Conservation (phyloP, 768 basidiomycete genomes). For the Trametes villosa region DNA sequence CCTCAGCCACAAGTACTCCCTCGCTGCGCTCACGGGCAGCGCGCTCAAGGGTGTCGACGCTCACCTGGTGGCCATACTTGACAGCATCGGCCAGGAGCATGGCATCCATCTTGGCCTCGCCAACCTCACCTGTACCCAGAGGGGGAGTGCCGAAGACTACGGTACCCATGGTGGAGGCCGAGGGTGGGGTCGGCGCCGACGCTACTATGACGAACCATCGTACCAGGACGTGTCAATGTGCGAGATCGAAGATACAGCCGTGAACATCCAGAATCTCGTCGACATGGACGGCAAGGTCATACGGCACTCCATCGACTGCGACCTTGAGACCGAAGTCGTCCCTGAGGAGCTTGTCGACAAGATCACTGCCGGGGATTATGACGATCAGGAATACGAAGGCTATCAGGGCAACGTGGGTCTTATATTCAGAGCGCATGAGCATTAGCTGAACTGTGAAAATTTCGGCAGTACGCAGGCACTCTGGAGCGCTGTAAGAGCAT, state of each 20-base stretch:
- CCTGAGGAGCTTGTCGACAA: slow-evolving; percentile 22
- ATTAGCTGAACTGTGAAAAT: too few relatives aligned
- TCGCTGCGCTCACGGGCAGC: slow-evolving; percentile 30
- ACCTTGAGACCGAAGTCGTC: slow-evolving; percentile 24
- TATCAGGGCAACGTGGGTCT: slow-evolving; percentile 28
- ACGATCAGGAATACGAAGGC: slow-evolving; percentile 32
- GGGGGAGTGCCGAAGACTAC: slow-evolving; percentile 20
- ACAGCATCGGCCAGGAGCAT: slow-evolving; percentile 38
- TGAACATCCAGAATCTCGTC: slow-evolving; percentile 23
- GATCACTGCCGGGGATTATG: slow-evolving; percentile 21
- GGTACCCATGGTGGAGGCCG: not conserved
- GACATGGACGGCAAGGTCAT: slow-evolving; percentile 26
- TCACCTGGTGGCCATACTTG: slow-evolving; percentile 37
- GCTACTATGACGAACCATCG: too few relatives aligned
- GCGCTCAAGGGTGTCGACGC: slow-evolving; percentile 47
- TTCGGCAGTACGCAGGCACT: too few relatives aligned
- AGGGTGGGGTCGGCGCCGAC: too few relatives aligned
- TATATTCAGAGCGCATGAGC: not conserved
- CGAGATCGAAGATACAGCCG: slow-evolving; percentile 18
- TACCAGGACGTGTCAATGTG: slow-evolving; percentile 19
- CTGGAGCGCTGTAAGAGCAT: too few relatives aligned
- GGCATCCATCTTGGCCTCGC: slow-evolving; percentile 45
- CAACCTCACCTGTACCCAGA: slow-evolving; percentile 36
- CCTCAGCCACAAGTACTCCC: slow-evolving; percentile 42
- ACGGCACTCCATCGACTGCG: not conserved